phyloP scores from a whole-genome alignment of 208 protist genomes.

The Acanthamoeba rhysodes region DNA sequence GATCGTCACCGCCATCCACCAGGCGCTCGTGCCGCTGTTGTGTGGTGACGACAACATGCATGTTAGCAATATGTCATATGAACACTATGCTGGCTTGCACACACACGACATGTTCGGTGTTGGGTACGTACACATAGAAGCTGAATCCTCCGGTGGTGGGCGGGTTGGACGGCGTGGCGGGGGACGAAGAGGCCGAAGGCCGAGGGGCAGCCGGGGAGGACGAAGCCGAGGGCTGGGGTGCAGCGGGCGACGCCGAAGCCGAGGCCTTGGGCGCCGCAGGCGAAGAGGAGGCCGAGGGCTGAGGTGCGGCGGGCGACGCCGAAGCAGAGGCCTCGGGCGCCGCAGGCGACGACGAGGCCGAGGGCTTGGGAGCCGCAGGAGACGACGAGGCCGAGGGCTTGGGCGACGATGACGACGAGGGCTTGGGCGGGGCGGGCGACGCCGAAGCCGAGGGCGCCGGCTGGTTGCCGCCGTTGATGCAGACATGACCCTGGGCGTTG shows the following conservation, averaged over 20 bases:
- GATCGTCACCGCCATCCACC: slow-evolving; percentile 6
- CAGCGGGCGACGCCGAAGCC: neutral
- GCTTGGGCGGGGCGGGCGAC: neutral
- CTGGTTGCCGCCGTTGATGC: neutral
- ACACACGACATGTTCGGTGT: no score
- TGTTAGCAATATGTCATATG: no score
- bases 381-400: neutral
- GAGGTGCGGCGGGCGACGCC: neutral
- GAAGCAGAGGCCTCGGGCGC: neutral
- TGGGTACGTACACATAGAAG: neutral
- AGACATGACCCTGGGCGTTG: neutral
- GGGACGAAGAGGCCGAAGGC: neutral
- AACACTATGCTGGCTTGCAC: no score
- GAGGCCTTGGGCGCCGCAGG: neutral
- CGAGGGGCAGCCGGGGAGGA: neutral
- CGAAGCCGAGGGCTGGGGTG: neutral
- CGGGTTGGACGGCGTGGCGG: neutral
- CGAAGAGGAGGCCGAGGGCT: neutral
- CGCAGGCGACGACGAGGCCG: neutral
- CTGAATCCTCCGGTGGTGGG: neutral
- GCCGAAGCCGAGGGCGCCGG: neutral
- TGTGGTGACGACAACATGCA: no score
- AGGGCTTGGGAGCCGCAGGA: neutral
- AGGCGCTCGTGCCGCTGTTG: neutral
- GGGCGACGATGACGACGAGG: neutral